A percentile compares a stretch with the other conserved stretches of the same genome.
Conservation (phyloP, 108 stramenopile species). For the Skeletonema tropicum region DNA sequence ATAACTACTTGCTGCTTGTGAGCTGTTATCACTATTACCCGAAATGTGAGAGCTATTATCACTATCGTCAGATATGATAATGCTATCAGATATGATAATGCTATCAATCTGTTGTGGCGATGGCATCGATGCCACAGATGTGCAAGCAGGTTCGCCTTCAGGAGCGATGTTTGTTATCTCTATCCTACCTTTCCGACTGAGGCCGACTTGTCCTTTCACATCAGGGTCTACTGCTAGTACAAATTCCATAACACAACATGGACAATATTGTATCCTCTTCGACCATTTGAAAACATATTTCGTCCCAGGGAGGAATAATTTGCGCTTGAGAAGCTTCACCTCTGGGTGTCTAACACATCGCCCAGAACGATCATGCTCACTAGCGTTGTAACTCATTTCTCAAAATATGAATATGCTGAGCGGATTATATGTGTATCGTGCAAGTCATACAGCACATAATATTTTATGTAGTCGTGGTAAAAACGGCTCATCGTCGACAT, state of each 20-base stretch:
- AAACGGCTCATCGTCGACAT: no score
- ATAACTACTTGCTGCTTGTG: background rate
- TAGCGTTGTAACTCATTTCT: background rate
- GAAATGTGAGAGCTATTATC: background rate
- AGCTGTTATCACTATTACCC: background rate
- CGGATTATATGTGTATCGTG: no score
- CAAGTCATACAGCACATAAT: no score
- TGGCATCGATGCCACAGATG: background rate
- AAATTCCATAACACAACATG: background rate
- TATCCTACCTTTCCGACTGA: background rate
- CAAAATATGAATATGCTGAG: no score
- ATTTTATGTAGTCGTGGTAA: no score
- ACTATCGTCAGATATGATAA: background rate
- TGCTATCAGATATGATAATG: background rate
- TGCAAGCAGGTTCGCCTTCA: background rate
- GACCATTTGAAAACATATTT: background rate
- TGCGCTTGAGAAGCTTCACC: background rate
- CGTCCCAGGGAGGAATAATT: constrained; percentile 1
- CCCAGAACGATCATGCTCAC: background rate
- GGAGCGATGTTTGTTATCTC: background rate
- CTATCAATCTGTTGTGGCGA: background rate
- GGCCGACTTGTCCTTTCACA: background rate
- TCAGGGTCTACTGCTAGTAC: background rate
- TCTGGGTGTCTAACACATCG: background rate
- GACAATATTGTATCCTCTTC: background rate